A percentile compares a stretch with the other conserved stretches of the same genome.
These are phyloP conservation scores for Lactarius deliciosus DNA, from an alignment of 768 basidiomycete species.

Conservation along the genomic window DNA sequence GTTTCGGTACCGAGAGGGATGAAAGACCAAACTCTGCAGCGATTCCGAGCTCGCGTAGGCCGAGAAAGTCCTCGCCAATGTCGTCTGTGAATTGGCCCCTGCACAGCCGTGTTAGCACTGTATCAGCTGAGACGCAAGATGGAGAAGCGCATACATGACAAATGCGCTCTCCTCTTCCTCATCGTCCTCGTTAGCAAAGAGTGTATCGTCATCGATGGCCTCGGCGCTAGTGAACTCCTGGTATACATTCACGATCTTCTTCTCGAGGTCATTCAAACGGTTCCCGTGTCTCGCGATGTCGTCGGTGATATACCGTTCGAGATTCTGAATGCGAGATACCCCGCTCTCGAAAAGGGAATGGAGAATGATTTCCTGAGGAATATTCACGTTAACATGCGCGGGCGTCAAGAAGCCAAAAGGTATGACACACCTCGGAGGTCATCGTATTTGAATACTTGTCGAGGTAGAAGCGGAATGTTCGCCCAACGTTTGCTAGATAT, in stretches of 20 bases:
- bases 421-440: conserved; percentile 71
- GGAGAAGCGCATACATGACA: conserved; percentile 50
- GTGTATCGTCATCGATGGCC: conserved; percentile 59
- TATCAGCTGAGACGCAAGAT: neutral
- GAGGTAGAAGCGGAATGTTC: conserved; percentile 75
- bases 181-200: conserved; percentile 53
- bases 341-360: conserved; percentile 92
- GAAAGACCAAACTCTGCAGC: conserved; percentile 81
- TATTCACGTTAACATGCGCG: neutral
- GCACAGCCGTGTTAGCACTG: conserved; percentile 17
- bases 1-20: conserved; percentile 75
- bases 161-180: conserved; percentile 67
- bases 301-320: conserved; percentile 86
- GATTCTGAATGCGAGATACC: conserved; percentile 67
- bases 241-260: conserved; percentile 83
- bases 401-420: neutral
- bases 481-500: conserved; percentile 82
- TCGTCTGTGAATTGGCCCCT: conserved; percentile 87
- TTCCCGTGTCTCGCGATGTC: conserved; percentile 82
- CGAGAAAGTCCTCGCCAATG: conserved; percentile 91
- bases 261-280: conserved; percentile 75
- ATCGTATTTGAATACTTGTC: conserved; percentile 81
- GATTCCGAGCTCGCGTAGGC: conserved; percentile 83
- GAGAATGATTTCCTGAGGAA: conserved; percentile 82
- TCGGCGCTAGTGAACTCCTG: conserved; percentile 57